Conservation (phyloP, 345 rosid species). For the Camelina neglecta region DNA sequence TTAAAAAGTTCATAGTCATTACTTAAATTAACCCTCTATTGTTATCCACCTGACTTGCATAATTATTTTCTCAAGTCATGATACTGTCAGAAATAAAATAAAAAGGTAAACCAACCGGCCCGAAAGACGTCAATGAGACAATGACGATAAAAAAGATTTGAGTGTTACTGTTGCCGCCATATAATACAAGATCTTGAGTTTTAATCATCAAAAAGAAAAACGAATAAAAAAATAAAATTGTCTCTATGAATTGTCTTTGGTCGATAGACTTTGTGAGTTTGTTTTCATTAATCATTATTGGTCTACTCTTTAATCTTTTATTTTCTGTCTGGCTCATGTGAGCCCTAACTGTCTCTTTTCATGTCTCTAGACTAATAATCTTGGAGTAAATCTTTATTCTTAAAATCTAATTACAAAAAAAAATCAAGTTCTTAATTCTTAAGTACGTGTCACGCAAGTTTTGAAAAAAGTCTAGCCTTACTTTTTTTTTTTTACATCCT, state of each 20-base stretch:
- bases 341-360: not conserved
- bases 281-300: slow-evolving; percentile 2
- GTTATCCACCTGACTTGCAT: too few species aligned
- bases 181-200: slow-evolving; percentile 3
- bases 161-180: not conserved
- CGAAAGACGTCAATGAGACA: too few species aligned
- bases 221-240: not conserved
- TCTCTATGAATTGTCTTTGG: slow-evolving; percentile 4
- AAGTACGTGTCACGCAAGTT: slow-evolving; percentile 28
- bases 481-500: too few species aligned
- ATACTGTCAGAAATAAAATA: too few species aligned
- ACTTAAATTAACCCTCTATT: too few species aligned
- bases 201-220: not conserved
- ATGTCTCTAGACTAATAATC: slow-evolving; percentile 10
- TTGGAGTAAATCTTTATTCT: not conserved
- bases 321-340: slow-evolving; percentile 3
- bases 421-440: not conserved
- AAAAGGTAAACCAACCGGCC: too few species aligned
- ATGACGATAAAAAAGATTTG: too few species aligned
- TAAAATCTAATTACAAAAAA: not conserved
- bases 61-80: too few species aligned
- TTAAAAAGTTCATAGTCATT: too few species aligned
- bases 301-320: slow-evolving; percentile 15
- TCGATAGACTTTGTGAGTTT: slow-evolving; percentile 2
- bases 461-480: not conserved